Evolutionary conservation across 805 yeast species (phyloP).

Genomic region (Kodamaea neixiangensis): DNA sequence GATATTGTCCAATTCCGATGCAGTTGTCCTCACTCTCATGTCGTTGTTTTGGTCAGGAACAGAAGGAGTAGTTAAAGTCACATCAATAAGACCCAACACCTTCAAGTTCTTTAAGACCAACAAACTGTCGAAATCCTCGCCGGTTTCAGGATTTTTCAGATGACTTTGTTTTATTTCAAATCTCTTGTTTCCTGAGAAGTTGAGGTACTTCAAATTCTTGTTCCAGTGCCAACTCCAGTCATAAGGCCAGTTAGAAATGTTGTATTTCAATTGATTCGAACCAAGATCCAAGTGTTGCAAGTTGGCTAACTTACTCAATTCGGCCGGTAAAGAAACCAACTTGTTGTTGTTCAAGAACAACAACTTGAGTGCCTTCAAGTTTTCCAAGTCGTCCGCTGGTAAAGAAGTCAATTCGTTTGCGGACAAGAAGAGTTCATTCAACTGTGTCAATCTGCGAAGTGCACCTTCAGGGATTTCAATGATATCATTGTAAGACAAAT

Average conservation of each 20-base stretch:
- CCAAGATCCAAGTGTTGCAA: constrained; percentile 84
- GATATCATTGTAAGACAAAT: constrained; percentile 81
- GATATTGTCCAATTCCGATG: constrained; percentile 71
- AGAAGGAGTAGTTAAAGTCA: constrained; percentile 85
- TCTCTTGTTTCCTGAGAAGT: constrained; percentile 89
- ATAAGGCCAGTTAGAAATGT: constrained; percentile 90
- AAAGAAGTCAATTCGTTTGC: constrained; percentile 80
- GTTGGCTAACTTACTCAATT: constrained; percentile 64
- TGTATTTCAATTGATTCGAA: constrained; percentile 85
- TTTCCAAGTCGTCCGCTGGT: constrained; percentile 83
- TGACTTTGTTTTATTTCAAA: constrained; percentile 79
- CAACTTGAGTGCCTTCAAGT: constrained; percentile 55
- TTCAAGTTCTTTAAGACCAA: constrained; percentile 63
- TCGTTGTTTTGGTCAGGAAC: constrained; percentile 87
- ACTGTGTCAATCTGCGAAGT: constrained; percentile 51
- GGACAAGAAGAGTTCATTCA: constrained; percentile 71
- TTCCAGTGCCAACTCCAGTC: constrained; percentile 99
- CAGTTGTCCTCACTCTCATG: constrained; percentile 87
- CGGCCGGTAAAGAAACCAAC: constrained; percentile 85
- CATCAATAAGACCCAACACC: constrained; percentile 89
- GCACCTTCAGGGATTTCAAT: constrained; percentile 81
- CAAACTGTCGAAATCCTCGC: constrained; percentile 69
- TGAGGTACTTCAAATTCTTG: constrained; percentile 69
- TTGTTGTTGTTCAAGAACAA: constrained; percentile 81
- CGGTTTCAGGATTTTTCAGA: constrained; percentile 53